A percentile compares a stretch with the other conserved stretches of the same genome.
phyloP scores from a whole-genome alignment of 2,329 filamentous ascomycete species.

The Phialophora tarda region DNA sequence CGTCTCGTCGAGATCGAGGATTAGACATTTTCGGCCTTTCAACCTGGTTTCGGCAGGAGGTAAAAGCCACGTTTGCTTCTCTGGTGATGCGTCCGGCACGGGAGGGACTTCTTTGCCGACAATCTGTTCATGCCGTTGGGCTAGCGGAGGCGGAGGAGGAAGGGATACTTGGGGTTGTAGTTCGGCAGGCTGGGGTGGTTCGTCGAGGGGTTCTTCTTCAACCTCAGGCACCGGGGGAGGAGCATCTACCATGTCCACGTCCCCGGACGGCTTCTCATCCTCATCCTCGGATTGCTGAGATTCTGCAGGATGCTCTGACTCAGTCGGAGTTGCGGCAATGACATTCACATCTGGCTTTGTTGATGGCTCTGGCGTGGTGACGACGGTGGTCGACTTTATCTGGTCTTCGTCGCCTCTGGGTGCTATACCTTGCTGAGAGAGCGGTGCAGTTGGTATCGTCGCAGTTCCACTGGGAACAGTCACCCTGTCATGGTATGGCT shows the following conservation, averaged over 20 bases:
- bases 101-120: constrained; percentile 49
- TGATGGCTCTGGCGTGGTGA: constrained; percentile 20
- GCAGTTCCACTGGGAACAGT: constrained; percentile 18
- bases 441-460: neutral
- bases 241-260: constrained; percentile 70
- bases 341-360: constrained; percentile 31
- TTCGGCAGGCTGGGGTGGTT: constrained; percentile 49
- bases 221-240: constrained; percentile 56
- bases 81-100: constrained; percentile 48
- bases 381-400: constrained; percentile 20
- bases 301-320: constrained; percentile 22
- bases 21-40: constrained; percentile 88
- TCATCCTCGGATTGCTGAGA: constrained; percentile 10
- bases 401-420: constrained; percentile 22
- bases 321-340: constrained; percentile 30
- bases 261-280: constrained; percentile 37
- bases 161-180: constrained; percentile 56
- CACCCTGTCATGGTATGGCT: constrained; percentile 29
- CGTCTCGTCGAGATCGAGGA: constrained; percentile 94
- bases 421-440: constrained; percentile 4
- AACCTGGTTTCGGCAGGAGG: constrained; percentile 81
- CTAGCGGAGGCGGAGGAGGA: constrained; percentile 62
- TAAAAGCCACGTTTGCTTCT: constrained; percentile 72
- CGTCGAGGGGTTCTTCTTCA: constrained; percentile 56
- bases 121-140: constrained; percentile 51